A percentile compares a stretch with the other conserved stretches of the same genome.
Evolutionary conservation across 805 yeast species (phyloP).

Genomic region (Nakazawaea populi): DNA sequence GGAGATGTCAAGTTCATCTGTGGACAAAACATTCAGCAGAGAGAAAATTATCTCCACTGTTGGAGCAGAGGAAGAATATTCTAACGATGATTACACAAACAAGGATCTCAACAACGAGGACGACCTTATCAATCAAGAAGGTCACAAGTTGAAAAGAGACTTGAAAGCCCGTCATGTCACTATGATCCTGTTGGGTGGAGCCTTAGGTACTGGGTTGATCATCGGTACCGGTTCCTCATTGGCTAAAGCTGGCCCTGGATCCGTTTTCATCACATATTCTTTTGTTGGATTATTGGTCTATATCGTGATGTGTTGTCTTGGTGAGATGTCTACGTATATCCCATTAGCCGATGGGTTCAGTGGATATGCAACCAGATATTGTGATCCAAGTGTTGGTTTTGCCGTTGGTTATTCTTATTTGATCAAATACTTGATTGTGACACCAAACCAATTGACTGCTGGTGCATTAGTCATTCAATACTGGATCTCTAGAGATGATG

Average conservation of each 20-base stretch:
- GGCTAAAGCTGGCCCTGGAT: slow-evolving; percentile 62
- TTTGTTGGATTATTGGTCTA: slow-evolving; percentile 68
- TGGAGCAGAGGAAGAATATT: neutral
- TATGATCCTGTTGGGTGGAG: slow-evolving; percentile 76
- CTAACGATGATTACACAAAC: neutral
- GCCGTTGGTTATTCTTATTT: slow-evolving; percentile 52
- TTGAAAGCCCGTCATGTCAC: slow-evolving; percentile 46
- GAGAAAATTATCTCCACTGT: neutral
- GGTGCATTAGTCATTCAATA: slow-evolving; percentile 48
- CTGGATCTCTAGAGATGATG: slow-evolving; percentile 37
- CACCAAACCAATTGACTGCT: slow-evolving; percentile 55
- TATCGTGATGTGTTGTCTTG: slow-evolving; percentile 53
- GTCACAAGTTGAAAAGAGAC: slow-evolving; percentile 38
- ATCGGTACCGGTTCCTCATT: slow-evolving; percentile 74
- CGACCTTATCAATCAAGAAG: slow-evolving; percentile 19
- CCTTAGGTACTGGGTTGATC: slow-evolving; percentile 74
- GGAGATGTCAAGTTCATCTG: slow-evolving; percentile 1
- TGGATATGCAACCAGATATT: slow-evolving; percentile 47
- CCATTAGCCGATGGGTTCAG: slow-evolving; percentile 53
- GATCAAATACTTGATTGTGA: slow-evolving; percentile 44
- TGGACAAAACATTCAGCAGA: neutral
- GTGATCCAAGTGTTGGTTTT: slow-evolving; percentile 49
- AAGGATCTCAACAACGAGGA: neutral
- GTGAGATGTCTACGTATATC: slow-evolving; percentile 50
- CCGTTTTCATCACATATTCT: slow-evolving; percentile 57